Evolutionary conservation across 768 basidiomycete genomes (phyloP), one percentile per base, ranked within the genome.

Genomic region (Suillus americanus): DNA sequence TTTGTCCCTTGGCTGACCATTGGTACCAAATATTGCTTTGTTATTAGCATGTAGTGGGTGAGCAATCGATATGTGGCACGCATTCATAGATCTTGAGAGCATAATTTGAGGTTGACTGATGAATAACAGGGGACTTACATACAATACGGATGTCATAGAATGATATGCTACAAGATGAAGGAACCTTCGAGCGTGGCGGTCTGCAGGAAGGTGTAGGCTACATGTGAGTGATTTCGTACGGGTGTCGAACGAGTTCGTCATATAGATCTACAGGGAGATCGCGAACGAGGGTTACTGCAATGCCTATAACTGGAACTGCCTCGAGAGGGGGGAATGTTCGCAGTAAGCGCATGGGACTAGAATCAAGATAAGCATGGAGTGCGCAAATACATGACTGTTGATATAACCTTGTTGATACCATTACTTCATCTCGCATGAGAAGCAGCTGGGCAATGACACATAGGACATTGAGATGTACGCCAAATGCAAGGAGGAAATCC

Each of bases 401-500:
- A 48, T 74, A 85, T 48, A 63, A 96, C 97, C 94, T 95, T 2
- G 89, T 81, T 1, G 91, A 94, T 59, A 79, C 82, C 89, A 99
- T 94, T 55, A 99, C 86, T 54, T 95, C 92, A 53, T 93, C 90
- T 64, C 95, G 83, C 78, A 98, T 97, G 13, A 97, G 84, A 4
- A 96, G 75, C 5, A 99, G 79, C 71, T 99, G 97, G 8, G 97
- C 97, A 65, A 99, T 98, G 3, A 99, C 95, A 72, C 96, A 98
- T 18, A 99, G 82, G 13, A 99, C 90, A 71, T 99, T 99, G 23
- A 99, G 82, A 72, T 99, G 97, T 28, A 96, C 92, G 16, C 97
- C 97, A 72, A 96, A 99, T 4, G 97, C 94, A 33, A 99, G 83
- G 10, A 99, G 83, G 73, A 99, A 99, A 76, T 99, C 97, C 97